Evolutionary conservation across 371 early-diverging fungal genomes (phyloP), one percentile per base, ranked within the genome.

Genomic region (Zopfochytrium polystomum): DNA sequence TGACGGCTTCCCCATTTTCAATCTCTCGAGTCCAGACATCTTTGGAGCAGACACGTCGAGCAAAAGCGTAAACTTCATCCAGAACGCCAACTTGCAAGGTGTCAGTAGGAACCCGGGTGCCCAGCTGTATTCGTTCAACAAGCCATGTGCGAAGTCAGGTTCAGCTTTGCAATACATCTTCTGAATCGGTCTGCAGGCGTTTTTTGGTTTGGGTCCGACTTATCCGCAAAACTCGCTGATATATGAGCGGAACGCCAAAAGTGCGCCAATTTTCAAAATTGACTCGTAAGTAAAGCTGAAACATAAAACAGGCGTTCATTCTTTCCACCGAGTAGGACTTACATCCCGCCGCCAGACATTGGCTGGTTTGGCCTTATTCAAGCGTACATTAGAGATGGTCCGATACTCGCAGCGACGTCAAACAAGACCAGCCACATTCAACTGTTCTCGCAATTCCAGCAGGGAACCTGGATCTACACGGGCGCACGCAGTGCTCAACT

Each of bases 181-280:
- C 18, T 20, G 3, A 43, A 15, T 43, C 1, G 20, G n/a, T n/a
- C 2, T 0, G 1, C 46, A 45, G 67, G 71, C 51, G 71, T 70
- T 25, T 55, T 52, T 47, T 76, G 76, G 76, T 73, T 66, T 46
- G 76, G 73, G 7, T 65, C 68, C 49, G 62, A 59, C 30, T n/a
- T 76, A 68, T 48, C 73, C 71, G 2, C 25, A 27, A 30, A 43
- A 23, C 35, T 27, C 33, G 27, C 45, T 34, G n/a, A 47, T 61
- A 25, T 75, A 75, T 54, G 67, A 57, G 45, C 53, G 52, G 5
- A 51, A 58, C 29, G 48, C 54, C 2, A 49, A 48, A 43, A 23
- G 47, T 23, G 33, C 49, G 7, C 49, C 49, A 5, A 49, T 58
- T 48, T 15, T 35, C 9, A 48, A 22, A 30, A 34, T 58, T 47